A percentile compares a stretch with the other conserved stretches of the same genome.
phyloP scores from a whole-genome alignment of 208 protist species.

The Trypanosoma congolense region DNA sequence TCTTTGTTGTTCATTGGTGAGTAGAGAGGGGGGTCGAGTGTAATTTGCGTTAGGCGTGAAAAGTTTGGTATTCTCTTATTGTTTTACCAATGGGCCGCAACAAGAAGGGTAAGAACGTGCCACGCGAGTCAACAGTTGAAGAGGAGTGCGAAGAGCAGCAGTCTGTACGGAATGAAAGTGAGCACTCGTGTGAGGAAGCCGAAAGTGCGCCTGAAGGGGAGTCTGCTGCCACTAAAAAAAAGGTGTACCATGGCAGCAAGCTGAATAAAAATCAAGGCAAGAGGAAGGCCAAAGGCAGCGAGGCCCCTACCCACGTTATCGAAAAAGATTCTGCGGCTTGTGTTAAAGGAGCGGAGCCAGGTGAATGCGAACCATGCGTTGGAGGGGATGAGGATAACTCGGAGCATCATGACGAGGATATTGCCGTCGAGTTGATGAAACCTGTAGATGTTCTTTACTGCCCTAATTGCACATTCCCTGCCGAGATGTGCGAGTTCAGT shows the following conservation, averaged over 20 bases:
- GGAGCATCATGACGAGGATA: conserved; percentile 19
- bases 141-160: background rate
- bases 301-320: background rate
- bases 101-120: conserved; percentile 49
- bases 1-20: no score
- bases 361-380: background rate
- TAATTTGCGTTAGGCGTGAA: no score
- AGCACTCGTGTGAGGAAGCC: background rate
- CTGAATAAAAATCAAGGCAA: conserved; percentile 24
- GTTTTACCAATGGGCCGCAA: conserved; percentile 40
- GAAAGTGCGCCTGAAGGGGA: conserved; percentile 4
- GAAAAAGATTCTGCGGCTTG: conserved; percentile 4
- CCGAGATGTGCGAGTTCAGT: conserved; percentile 90
- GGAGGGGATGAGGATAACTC: background rate
- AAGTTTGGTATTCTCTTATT: background rate
- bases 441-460: conserved; percentile 87
- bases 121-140: background rate
- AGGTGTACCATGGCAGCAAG: conserved; percentile 63
- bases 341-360: conserved; percentile 4
- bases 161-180: background rate
- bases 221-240: conserved; percentile 36
- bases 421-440: conserved; percentile 29
- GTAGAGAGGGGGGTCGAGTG: no score
- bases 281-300: conserved; percentile 24
- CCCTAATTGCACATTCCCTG: conserved; percentile 87